Base-by-base conservation (phyloP, 305 asterid species). In the Fraxinus latifolia region DNA sequence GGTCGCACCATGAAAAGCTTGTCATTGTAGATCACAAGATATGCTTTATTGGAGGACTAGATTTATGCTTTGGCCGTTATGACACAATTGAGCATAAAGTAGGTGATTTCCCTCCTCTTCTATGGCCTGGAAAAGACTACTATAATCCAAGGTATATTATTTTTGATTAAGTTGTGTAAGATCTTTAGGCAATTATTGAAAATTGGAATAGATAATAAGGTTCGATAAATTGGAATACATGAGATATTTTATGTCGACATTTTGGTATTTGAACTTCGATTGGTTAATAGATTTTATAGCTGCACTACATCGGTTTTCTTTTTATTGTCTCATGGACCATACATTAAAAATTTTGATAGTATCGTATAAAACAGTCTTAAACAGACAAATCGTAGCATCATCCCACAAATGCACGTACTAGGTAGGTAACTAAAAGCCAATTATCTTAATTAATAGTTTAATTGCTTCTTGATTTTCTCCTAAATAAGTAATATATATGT, bases 71-170 rank as follows among this genome's bases (percentile, higher is more conserved):
- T 84, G 99, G 99, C 79, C 97, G 99, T 37, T 93, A 91, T 80
- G 99, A 95, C 85, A 91, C 97, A 37, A 86, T 80, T 82, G 97
- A 95, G 80, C 99, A 95, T 85, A 89, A 79, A 87, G 83, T 95
- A 39, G 91, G 93, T 80, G 99, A 95, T 82, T 81, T 17, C 79
- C 95, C 97, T 82, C 90, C 97, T 85, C 76, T 65, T 44, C 21
- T 85, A 74, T 95, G 97, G 97, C 98, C 98, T 34, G 99, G 99
- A 83, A 95, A 94, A 89, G 99, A 95, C 92, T 95, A 95, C 88
- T 94, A 95, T 78, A 95, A 95, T 82, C 99, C 99, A 79, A 91
- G 98, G 98, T 94, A 85, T 82, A 82, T 75, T 12, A 47, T 84
- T 25, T 78, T 50, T 77, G 31, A 32, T 74, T 32, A 68, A 68